Base-by-base conservation (phyloP, 169 alveolate genomes). In the Eimeria maxima region DNA sequence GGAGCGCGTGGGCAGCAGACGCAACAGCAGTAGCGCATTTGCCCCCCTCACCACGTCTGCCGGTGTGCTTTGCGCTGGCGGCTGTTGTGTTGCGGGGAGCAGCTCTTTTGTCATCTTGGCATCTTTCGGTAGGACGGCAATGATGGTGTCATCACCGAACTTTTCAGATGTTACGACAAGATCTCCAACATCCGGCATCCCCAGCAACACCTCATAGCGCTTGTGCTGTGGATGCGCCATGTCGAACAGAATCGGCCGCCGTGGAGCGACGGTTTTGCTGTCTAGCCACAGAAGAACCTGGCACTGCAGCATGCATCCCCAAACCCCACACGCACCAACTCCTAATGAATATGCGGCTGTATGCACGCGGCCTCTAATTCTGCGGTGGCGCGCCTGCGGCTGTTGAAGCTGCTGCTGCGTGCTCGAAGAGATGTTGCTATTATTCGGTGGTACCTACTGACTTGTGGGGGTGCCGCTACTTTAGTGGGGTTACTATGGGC, bases 201-300 rank as follows among this genome's bases (percentile, higher is more conserved):
- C 96, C 55, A 92, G 84, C 29, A 65, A 65, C 78, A 92, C 96
- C 63, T 92, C 96, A 38, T 92, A 92, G 22, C 96, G 83, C 84
- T 80, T 92, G 60, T 92, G 84, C 83, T 92, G 96, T 4, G 96
- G 96, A 11, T 38, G 27, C 65, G 88, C 96, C 53, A 98, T 93
- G 87, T 97, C 97, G 65, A 98, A 95, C 73, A 96, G 95, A 27
- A 98, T 96, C 8, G 99, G 98, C 67, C 95, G 90, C 53, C 93
- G 95, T 27, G 99, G 98, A 27, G 98, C 98, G 63, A 97, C 97
- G 4, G 97, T 97, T 89, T 96, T 96, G 95, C 96, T 97, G 94
- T 98, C 98, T 8, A 98, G 96, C 96, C 97, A 97, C 60, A 98
- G 96, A 88, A 97, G 97, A 42, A 98, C 96, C 50, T 92, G 96